Percentiles rank a stretch among this genome's conserved stretches.
Conservation (phyloP, 177 flowering plant species). For the Vitis hybrid region DNA sequence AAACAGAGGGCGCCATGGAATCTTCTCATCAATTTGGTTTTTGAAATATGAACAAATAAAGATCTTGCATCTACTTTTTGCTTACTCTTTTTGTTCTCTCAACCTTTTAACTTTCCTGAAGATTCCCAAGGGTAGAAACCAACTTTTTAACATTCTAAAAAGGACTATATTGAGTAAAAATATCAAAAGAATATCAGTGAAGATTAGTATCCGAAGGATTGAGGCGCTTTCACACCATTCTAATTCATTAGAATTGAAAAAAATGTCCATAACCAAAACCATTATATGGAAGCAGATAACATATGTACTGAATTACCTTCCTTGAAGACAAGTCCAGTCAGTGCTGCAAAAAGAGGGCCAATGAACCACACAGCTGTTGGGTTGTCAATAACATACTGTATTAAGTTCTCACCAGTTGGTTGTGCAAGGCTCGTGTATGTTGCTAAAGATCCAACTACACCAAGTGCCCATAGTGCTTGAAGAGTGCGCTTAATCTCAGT, state of each 20-base stretch:
- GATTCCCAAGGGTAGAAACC: neutral
- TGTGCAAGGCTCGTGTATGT: conserved; percentile 53
- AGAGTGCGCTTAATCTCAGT: conserved; percentile 90
- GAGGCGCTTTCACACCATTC: no score
- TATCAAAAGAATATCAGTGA: neutral
- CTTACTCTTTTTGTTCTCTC: neutral
- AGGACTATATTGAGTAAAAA: neutral
- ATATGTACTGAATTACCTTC: conserved; percentile 56
- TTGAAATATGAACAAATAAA: neutral
- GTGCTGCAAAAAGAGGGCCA: conserved; percentile 91
- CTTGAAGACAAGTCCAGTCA: conserved; percentile 96
- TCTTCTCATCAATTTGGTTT: neutral
- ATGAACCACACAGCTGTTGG: conserved; percentile 85
- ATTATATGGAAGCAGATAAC: neutral
- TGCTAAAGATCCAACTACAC: conserved; percentile 70
- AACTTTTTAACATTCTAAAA: neutral
- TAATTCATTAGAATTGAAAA: neutral
- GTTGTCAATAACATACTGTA: conserved; percentile 63
- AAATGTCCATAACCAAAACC: neutral
- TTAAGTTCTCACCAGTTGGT: conserved; percentile 64
- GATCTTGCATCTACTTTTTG: neutral
- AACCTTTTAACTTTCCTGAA: neutral
- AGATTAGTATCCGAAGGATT: neutral
- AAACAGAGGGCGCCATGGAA: neutral
- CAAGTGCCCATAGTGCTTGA: conserved; percentile 85